Evolutionary conservation across 371 early-diverging fungal genomes (phyloP), one percentile per base, ranked within the genome.

Genomic region (Lichtheimia ornata): DNA sequence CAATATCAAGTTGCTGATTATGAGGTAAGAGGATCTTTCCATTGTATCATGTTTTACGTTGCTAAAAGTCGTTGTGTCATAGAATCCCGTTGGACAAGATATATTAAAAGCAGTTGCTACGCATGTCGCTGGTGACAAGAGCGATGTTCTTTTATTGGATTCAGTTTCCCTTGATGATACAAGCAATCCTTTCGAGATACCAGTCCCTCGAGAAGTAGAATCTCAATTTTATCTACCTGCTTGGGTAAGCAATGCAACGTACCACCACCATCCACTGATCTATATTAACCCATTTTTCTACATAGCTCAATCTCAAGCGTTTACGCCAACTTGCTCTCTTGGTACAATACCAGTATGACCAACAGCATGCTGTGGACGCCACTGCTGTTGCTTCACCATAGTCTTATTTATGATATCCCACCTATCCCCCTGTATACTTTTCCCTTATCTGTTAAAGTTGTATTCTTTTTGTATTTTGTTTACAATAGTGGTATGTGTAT

Each of bases 101-200:
- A 87, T 98, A 44, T 75, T 97, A 65, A 91, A 91, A 66, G 95
- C 94, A 25, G 95, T 97, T 11, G 92, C 94, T 3, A 77, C 82
- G 55, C 84, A 95, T 54, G 94, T 95, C 11, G 88, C 88, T n/a
- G 91, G 90, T 63, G 96, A 97, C 56, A 92, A 94, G 83, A 83
- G 85, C 18, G 97, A 95, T 76, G 84, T 88, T 14, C 74, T 97
- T 57, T 78, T 97, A 63, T 81, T 96, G 14, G 98, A 97, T 58
- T 84, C 91, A 41, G 89, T 90, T 35, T 84, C 91, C 18, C 82
- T 91, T 50, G 91, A 89, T 57, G 89, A 91, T 56, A 84, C 84
- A 3, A 80, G 83, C 3, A 80, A 82, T 59, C 77, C 79, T 27
- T 86, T 84, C 63, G 85, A 85, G 65, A 79, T 86, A 15, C 88